Base-by-base conservation (phyloP, 768 basidiomycete genomes). In the Suillus tomentosus region DNA sequence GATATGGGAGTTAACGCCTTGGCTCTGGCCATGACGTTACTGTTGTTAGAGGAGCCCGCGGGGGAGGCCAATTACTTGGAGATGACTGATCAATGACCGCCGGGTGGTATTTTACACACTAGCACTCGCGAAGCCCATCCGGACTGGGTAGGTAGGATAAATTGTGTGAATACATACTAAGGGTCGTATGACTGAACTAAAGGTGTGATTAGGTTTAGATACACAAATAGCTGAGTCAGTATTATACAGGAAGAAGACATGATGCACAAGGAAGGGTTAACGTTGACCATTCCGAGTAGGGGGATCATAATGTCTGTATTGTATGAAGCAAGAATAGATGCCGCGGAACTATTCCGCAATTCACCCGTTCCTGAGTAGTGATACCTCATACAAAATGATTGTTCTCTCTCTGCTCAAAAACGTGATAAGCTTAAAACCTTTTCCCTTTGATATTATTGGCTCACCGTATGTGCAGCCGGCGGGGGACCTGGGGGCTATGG, bases 401-500 rank as follows among this genome's bases (percentile, higher is more conserved):
- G 5, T 10, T 39, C 5, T 55, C 57, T 39, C 31, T 51, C 57
- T 64, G 17, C 3, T 50, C 40, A 62, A 42, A 40, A 53, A 34
- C 9, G 5, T 36, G 62, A 54, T 39, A 19, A 45, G 9, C 5
- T 43, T 37, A 19, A 36, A 22, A 56, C 39, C 11, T 27, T 40
- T 17, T 9, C 7, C 19, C 39, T 60, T 54, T 19, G 3, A 3
- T 39, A 15, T 3, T 36, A 59, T 61, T 64, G 67, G 37, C 63
- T 62, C 9, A 50, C 51, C 24, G 56, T 56, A 34, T 62, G 64
- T 19, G 66, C 51, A 24, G 53, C 54, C 3, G 66, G 61, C 7
- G 65, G 55, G 15, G 34, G 27, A 19, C 56, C 31, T 31, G 67
- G 64, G 22, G 54, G 54, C 51, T 64, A 17, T 51, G 19, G 22